Conservation (phyloP, 2,329 filamentous ascomycete genomes). For the Apiospora sp. region DNA sequence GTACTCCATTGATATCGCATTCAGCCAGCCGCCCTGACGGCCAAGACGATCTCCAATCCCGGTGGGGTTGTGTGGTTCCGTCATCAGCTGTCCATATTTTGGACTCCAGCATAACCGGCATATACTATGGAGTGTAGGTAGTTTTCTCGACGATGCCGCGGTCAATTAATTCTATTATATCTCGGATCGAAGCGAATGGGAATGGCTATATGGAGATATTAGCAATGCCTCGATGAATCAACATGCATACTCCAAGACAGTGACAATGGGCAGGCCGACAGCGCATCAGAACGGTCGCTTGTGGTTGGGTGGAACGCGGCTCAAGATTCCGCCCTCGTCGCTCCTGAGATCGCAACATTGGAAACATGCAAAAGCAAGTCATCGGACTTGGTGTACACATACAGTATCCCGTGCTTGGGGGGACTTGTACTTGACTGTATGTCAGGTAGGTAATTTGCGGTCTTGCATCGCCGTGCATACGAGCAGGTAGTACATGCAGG, state of each 20-base stretch:
- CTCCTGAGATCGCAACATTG: not conserved
- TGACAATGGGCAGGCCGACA: not conserved
- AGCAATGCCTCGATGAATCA: slow-evolving; percentile 7
- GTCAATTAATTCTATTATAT: not conserved
- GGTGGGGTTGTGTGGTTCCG: not conserved
- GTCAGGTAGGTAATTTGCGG: not conserved
- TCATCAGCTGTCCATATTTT: not conserved
- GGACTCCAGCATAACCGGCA: not conserved
- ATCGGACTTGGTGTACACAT: not conserved
- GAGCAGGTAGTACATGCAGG: slow-evolving; percentile 17
- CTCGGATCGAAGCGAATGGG: slow-evolving; percentile 7
- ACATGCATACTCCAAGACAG: not conserved
- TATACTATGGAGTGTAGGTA: not conserved
- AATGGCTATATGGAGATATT: not conserved
- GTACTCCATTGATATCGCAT: not conserved
- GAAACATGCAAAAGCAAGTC: not conserved
- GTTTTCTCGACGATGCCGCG: too few species aligned
- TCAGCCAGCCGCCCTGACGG: slow-evolving; percentile 4
- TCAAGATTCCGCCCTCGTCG: not conserved
- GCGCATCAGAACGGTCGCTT: not conserved
- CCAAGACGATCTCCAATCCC: not conserved
- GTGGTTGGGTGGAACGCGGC: slow-evolving; percentile 14
- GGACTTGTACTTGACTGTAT: not conserved
- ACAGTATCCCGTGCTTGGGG: not conserved
- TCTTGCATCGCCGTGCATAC: not conserved